phyloP scores from a whole-genome alignment of 306 rosid genomes.

The Myrica gale region DNA sequence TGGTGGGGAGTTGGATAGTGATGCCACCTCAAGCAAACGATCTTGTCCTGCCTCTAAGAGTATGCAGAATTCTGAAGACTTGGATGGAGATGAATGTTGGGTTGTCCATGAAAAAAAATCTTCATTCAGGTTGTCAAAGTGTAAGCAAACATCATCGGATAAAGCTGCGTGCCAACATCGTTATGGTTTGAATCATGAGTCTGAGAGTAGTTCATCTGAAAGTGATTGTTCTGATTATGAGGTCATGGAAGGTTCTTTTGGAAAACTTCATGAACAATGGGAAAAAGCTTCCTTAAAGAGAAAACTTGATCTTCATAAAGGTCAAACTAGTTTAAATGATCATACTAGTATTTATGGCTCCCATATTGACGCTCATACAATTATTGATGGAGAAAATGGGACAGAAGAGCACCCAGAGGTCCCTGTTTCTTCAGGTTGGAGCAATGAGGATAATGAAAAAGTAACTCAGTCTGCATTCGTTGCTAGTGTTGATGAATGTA shows the following conservation, averaged over 20 bases:
- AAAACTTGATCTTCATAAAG: conserved; percentile 42
- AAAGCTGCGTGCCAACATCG: conserved; percentile 41
- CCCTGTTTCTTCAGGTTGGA: conserved; percentile 46
- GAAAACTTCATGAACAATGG: conserved; percentile 62
- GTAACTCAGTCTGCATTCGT: conserved; percentile 32
- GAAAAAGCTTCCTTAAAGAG: conserved; percentile 57
- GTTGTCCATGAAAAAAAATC: conserved; percentile 38
- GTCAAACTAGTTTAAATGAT: conserved; percentile 37
- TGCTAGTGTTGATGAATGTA: conserved; percentile 27
- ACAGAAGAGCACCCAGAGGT: conserved; percentile 31
- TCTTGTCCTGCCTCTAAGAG: conserved; percentile 32
- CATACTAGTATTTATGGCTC: conserved; percentile 62
- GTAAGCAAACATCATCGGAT: conserved; percentile 36
- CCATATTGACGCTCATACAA: conserved; percentile 28
- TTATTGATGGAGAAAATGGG: conserved; percentile 38
- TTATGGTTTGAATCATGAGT: conserved; percentile 44
- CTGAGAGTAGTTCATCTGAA: conserved; percentile 47
- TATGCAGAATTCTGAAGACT: conserved; percentile 23
- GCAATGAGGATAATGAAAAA: conserved; percentile 32
- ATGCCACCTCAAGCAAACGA: conserved; percentile 66
- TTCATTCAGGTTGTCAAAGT: conserved; percentile 38
- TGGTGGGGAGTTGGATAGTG: conserved; percentile 73
- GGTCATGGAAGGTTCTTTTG: conserved; percentile 51
- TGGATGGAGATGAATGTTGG: conserved; percentile 41
- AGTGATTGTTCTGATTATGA: conserved; percentile 84